A percentile compares a stretch with the other conserved stretches of the same genome.
phyloP scores from a whole-genome alignment of 2,329 filamentous ascomycete genomes.

The Neopestalotiopsis sp. region DNA sequence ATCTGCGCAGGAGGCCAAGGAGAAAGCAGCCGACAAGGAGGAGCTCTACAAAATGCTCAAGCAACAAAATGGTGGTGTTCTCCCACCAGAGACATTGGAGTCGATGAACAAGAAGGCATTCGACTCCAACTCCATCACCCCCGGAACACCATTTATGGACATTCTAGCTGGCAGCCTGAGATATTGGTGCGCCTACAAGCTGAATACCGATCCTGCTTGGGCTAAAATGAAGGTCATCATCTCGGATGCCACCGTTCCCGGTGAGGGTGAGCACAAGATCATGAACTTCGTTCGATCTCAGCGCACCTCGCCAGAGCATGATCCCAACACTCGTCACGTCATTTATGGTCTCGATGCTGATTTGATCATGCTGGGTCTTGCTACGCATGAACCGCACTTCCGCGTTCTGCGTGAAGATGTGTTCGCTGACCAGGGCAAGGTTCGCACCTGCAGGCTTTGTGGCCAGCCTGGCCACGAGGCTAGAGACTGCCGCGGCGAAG shows the following conservation, averaged over 20 bases:
- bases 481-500: slow-evolving; percentile 80
- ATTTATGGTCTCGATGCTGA: slow-evolving; percentile 98
- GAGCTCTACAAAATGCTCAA: slow-evolving; percentile 86
- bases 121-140: slow-evolving; percentile 87
- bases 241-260: slow-evolving; percentile 95
- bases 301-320: slow-evolving; percentile 85
- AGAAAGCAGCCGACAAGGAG: slow-evolving; percentile 90
- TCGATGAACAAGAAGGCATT: slow-evolving; percentile 84
- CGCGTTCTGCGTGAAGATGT: slow-evolving; percentile 96
- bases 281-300: slow-evolving; percentile 98
- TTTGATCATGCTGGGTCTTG: slow-evolving; percentile 97
- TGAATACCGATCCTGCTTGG: slow-evolving; percentile 97
- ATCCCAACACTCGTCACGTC: slow-evolving; percentile 96
- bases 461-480: slow-evolving; percentile 92
- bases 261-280: slow-evolving; percentile 98
- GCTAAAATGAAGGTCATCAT: slow-evolving; percentile 97
- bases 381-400: slow-evolving; percentile 97
- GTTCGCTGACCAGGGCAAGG: slow-evolving; percentile 86
- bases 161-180: slow-evolving; percentile 87
- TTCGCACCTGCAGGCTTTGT: slow-evolving; percentile 84
- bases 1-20: slow-evolving; percentile 89
- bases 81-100: slow-evolving; percentile 66
- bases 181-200: slow-evolving; percentile 97
- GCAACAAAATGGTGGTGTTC: slow-evolving; percentile 72
- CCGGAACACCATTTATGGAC: slow-evolving; percentile 98